Evolutionary conservation across 768 basidiomycete species (phyloP), one percentile per base, ranked within the genome.

Genomic region (Hygrophorus russula): DNA sequence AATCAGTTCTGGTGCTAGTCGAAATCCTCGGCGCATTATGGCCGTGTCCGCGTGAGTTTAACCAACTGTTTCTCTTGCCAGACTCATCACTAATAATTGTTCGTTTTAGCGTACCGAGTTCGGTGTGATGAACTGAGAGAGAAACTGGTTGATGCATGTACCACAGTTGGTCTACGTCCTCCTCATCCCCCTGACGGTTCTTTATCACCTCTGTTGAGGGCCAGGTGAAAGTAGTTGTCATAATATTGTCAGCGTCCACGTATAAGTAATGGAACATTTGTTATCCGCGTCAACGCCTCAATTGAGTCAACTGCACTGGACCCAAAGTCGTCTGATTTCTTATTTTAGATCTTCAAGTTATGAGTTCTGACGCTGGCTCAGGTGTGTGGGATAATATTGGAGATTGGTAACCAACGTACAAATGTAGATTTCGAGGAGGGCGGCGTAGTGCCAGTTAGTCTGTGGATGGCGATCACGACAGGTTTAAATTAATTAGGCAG

Each of bases 11-110:
- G 19, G 53, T 69, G 8, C 71, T 78, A 2, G 64, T 84, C 29
- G 83, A 87, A 43, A 71, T 75, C 12, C 67, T 85, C 57, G 82
- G 80, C 50, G 67, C 67, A 17, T 63, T 86, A 24, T 88, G 85
- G 84, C 81, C 80, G 4, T 70, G 69, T 52, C 54, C 61, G 8
- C 49, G 72, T 73, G 53, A 42, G 66, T 60, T 20, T 41, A n/a
- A n/a, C n/a, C n/a, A n/a, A n/a, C n/a, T n/a, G n/a, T 41, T n/a
- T 20, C 10, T 41, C n/a, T 41, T 19, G 32, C 5, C 15, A 5
- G 30, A 8, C 30, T 5, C 2, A 13, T 31, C 47, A 44, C 35
- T 28, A 20, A n/a, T 27, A 7, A 36, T 34, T 46, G 13, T 37
- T 24, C 30, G 24, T 24, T 40, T 18, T 41, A 78, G 76, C 61